phyloP scores from a whole-genome alignment of 140 eudicot genomes.

The Bidens hawaiensis region DNA sequence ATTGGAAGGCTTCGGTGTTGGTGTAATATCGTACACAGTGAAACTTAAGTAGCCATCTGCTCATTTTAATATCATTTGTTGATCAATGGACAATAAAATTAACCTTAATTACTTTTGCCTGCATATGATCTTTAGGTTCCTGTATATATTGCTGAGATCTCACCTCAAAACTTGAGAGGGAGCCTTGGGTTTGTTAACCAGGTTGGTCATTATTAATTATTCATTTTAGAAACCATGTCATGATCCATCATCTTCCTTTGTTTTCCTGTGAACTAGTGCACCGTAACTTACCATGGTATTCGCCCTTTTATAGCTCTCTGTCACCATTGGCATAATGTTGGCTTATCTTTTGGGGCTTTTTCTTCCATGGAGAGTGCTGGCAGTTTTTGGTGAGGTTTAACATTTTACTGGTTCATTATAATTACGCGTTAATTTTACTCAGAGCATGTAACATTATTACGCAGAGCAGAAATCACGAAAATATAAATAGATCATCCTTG shows the following conservation, averaged over 20 bases:
- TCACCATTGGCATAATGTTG: slow-evolving; percentile 72
- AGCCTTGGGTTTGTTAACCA: slow-evolving; percentile 79
- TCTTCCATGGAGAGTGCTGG: slow-evolving; percentile 71
- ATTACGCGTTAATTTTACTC: too few relatives aligned
- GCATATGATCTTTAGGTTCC: slow-evolving; percentile 48
- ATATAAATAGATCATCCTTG: too few relatives aligned
- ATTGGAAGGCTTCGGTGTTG: slow-evolving; percentile 84
- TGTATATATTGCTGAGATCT: slow-evolving; percentile 80
- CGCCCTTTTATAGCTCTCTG: slow-evolving; percentile 45
- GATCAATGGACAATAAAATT: background rate
- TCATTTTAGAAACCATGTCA: background rate
- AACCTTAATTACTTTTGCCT: background rate
- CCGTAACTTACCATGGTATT: background rate
- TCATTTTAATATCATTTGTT: background rate
- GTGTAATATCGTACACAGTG: slow-evolving; percentile 86
- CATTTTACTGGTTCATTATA: background rate
- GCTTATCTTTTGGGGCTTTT: slow-evolving; percentile 74
- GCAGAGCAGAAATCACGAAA: too few relatives aligned
- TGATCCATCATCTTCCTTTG: background rate
- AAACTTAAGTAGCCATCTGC: background rate
- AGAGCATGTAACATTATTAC: too few relatives aligned
- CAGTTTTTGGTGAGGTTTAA: slow-evolving; percentile 53
- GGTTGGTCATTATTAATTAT: slow-evolving; percentile 43
- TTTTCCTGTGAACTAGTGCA: background rate
- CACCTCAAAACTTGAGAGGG: slow-evolving; percentile 85